Evolutionary conservation across 2,329 filamentous ascomycete genomes (phyloP), one percentile per base, ranked within the genome.

Genomic region (Teratosphaeria epicoccoides): DNA sequence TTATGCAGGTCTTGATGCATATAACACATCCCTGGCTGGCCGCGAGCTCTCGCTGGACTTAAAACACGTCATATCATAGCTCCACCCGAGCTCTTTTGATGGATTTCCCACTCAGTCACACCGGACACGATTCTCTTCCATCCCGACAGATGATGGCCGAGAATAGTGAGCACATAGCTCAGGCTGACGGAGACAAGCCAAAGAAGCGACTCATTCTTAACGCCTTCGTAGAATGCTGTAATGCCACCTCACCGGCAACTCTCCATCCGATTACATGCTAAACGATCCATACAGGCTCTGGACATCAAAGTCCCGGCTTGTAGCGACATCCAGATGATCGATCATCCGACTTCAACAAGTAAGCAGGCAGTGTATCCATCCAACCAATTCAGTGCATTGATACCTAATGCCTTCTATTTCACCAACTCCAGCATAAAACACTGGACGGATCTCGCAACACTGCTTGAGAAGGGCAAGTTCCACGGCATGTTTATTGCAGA

Each of bases 401-500:
- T 17, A 2, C 20, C 33, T 40, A 9, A 40, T 40, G 3, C n/a
- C 20, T 37, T 10, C 26, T 62, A n/a, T n/a, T 76, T 75, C 52
- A 82, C 76, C 0, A 85, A 85, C 55, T 71, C 79, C 24, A 76
- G 71, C 12, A 70, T 84, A 1, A 70, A 77, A 10, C 84, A 84
- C 60, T 85, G 81, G 81, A 77, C 80, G 22, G 73, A 84, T 20
- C 69, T 85, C 0, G 82, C 82, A 7, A 79, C 82, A 53, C 62
- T 84, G 0, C 70, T 84, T 0, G 82, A 85, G 52, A 70, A 74
- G 11, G 81, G 80, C 3, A 76, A 76, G 6, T 81, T 85, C 66
- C 84, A 83, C 53, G 79, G 80, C 0, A 64, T 85, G 4, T 84
- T 84, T 61, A 71, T 85, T 3, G 82, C 82, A 0, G 82, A 85